phyloP scores from a whole-genome alignment of 106 monocot genomes.

The Platanthera guangdongensis region DNA sequence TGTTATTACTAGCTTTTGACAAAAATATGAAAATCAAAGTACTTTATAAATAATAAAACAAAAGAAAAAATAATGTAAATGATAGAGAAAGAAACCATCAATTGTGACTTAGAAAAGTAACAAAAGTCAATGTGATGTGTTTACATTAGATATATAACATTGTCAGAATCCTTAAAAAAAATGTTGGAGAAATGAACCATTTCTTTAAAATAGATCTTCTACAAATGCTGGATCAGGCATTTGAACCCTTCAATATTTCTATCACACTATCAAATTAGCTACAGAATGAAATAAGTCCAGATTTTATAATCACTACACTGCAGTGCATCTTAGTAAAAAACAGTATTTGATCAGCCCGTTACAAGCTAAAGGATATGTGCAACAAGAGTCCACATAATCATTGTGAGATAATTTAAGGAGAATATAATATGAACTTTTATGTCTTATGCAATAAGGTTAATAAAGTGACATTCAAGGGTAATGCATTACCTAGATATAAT shows the following conservation, averaged over 20 bases:
- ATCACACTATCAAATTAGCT: not conserved
- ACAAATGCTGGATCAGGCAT: not conserved
- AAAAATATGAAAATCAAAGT: not conserved
- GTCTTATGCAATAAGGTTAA: not conserved
- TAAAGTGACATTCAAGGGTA: not conserved
- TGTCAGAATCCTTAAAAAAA: not conserved
- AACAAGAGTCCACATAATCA: not conserved
- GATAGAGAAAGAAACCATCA: not conserved
- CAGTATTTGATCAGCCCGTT: not conserved
- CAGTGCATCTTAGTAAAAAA: not conserved
- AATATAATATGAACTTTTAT: not conserved
- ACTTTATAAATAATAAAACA: not conserved
- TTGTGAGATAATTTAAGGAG: not conserved
- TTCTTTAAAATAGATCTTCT: not conserved
- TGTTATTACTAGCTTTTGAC: not conserved
- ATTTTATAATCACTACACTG: not conserved
- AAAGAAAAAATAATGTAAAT: not conserved
- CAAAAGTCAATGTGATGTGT: not conserved
- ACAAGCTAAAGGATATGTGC: not conserved
- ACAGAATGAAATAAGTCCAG: not conserved
- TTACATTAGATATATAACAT: not conserved
- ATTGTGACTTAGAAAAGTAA: not conserved
- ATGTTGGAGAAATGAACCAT: not conserved
- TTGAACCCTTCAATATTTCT: not conserved
- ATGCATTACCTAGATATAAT: not conserved